These are phyloP conservation scores for Limtongozyma cylindracea DNA, from an alignment of 805 yeast genomes.

Conservation along the genomic window DNA sequence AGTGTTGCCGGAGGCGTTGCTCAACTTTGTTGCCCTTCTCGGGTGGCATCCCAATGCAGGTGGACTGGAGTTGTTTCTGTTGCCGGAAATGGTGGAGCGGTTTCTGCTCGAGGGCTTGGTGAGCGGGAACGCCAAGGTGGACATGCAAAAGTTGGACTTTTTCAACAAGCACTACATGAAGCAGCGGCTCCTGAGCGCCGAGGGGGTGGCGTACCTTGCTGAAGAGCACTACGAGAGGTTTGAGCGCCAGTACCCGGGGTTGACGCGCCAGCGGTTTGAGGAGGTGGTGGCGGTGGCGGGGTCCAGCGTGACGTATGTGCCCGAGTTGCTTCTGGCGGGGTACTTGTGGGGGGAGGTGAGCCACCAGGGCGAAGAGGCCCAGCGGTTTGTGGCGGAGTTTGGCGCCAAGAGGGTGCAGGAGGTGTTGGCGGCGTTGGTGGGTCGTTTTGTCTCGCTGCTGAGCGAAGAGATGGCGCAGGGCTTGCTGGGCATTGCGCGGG, in stretches of 20 bases:
- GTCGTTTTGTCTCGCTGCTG: too few species aligned
- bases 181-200: constrained; percentile 12
- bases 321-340: too few species aligned
- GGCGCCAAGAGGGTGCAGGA: too few species aligned
- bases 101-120: constrained; percentile 59
- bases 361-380: too few species aligned
- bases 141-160: constrained; percentile 42
- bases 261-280: too few species aligned
- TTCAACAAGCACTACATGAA: constrained; percentile 55
- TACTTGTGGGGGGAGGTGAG: too few species aligned
- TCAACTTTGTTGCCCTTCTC: constrained; percentile 69
- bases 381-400: too few species aligned
- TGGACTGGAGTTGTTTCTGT: constrained; percentile 27
- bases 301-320: too few species aligned
- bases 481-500: too few species aligned
- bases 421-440: too few species aligned
- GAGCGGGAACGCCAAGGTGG: constrained; percentile 85
- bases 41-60: constrained; percentile 99
- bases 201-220: constrained; percentile 10
- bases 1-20: constrained; percentile 62
- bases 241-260: constrained; percentile 1
- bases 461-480: too few species aligned
- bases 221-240: constrained; percentile 7
- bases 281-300: too few species aligned
- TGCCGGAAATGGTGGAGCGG: constrained; percentile 21